Conservation (phyloP, 768 basidiomycete genomes). For the Collybia mongolica region DNA sequence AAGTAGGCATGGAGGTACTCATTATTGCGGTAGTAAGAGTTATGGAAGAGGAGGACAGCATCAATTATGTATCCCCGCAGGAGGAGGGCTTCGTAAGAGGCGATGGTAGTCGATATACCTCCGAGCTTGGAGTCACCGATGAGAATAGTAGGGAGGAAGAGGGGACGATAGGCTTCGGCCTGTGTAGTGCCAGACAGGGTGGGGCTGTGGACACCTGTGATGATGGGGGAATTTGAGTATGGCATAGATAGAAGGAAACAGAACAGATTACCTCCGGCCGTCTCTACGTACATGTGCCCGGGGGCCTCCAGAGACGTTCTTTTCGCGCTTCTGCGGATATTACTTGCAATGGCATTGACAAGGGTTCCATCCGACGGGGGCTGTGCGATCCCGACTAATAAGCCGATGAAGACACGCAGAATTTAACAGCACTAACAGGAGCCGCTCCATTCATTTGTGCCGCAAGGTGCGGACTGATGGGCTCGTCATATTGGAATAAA, state of each 20-base stretch:
- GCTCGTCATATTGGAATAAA: conserved; percentile 81
- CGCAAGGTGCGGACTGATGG: conserved; percentile 93
- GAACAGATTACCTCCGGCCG: conserved; percentile 75
- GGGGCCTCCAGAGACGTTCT: conserved; percentile 11
- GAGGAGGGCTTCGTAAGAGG: conserved; percentile 87
- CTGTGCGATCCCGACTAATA: conserved; percentile 16
- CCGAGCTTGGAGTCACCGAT: conserved; percentile 89
- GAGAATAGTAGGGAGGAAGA: conserved; percentile 85
- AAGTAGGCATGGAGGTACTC: conserved; percentile 84
- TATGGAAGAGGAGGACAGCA: conserved; percentile 78
- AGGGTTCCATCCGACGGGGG: conserved; percentile 68
- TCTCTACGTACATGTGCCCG: conserved; percentile 83
- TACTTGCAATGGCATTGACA: conserved; percentile 58
- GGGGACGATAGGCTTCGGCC: conserved; percentile 79
- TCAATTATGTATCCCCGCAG: conserved; percentile 91
- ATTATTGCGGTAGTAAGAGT: conserved; percentile 84
- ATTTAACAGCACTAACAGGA: conserved; percentile 23
- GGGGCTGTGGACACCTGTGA: conserved; percentile 87
- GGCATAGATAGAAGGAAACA: neutral
- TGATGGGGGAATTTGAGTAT: neutral
- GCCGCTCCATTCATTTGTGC: conserved; percentile 46
- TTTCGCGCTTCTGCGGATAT: conserved; percentile 56
- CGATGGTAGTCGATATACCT: conserved; percentile 89
- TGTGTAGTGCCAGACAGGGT: conserved; percentile 82
- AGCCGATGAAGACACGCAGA: neutral